phyloP scores from a whole-genome alignment of 768 basidiomycete genomes.

The Lactifluus pinguis region DNA sequence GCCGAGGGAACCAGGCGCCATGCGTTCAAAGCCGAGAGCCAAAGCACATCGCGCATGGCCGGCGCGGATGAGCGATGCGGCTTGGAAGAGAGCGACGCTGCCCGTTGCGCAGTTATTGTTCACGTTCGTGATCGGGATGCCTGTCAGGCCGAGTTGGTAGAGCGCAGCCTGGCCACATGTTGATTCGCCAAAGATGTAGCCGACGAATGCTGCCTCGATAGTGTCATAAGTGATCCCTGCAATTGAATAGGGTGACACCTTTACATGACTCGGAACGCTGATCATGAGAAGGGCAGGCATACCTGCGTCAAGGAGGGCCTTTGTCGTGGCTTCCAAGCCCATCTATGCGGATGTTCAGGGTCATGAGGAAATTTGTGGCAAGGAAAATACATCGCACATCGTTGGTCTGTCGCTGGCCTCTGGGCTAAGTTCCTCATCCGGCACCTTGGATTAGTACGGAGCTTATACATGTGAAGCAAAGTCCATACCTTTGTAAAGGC shows the following conservation, averaged over 20 bases:
- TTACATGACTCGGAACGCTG: neutral
- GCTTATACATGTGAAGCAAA: neutral
- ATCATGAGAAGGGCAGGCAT: constrained; percentile 11
- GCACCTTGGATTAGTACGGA: neutral
- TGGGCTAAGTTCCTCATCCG: constrained; percentile 37
- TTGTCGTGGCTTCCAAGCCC: constrained; percentile 81
- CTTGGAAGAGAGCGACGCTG: constrained; percentile 66
- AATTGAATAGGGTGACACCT: neutral
- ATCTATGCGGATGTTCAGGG: constrained; percentile 38
- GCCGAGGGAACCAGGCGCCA: constrained; percentile 65
- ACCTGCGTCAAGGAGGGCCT: constrained; percentile 80
- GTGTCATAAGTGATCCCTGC: constrained; percentile 76
- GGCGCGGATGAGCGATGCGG: constrained; percentile 59
- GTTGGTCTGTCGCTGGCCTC: constrained; percentile 52
- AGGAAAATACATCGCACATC: constrained; percentile 40
- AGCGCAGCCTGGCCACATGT: constrained; percentile 73
- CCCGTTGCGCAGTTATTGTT: constrained; percentile 87
- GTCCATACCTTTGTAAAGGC: constrained; percentile 62
- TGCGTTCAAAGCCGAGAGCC: constrained; percentile 82
- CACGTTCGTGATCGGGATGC: constrained; percentile 78
- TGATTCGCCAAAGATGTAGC: constrained; percentile 75
- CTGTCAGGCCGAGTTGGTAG: constrained; percentile 76
- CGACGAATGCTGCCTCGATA: constrained; percentile 65
- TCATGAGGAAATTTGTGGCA: neutral
- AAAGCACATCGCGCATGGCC: constrained; percentile 66